Evolutionary conservation across 257 asterid species (phyloP), one percentile per base, ranked within the genome.

Genomic region (Eucommia ulmoides): DNA sequence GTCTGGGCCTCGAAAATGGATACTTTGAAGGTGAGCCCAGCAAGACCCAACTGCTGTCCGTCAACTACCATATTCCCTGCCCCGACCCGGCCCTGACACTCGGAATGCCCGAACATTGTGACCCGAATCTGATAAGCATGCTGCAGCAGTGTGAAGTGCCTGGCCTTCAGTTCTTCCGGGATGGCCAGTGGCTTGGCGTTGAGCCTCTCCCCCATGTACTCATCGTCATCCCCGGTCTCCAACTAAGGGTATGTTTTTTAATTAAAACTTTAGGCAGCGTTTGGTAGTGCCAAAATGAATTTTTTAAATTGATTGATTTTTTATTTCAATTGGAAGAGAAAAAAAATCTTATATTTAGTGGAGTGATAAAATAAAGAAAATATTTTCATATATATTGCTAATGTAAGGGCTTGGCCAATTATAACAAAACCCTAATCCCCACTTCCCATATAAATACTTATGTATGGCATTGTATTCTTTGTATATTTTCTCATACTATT

Each of bases 81-180:
- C 87, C 91, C 2, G 82, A 83, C 45, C 94, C 84, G 35, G 69
- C 61, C n/a, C 55, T 60, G 42, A 63, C 84, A 1, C 19, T 77
- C 24, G 94, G 84, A 19, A 8, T 71, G 63, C 63, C 73, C 10
- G 65, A 53, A 18, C 94, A 83, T 47, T 50, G 67, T 5, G 84
- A 83, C 49, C 92, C 80, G 18, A 69, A 72, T 65, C 69, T 80
- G 58, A 49, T 80, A 7, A 83, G 72, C 22, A 45, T 75, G 35
- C 18, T 80, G 53, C 71, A 56, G 23, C 88, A 83, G 59, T 61
- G 74, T 42, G 49, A 45, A 1, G 67, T 67, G 8, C 66, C 73
- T 17, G 94, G 92, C 7, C 84, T 83, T 54, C 84, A 83, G 52
- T 55, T 75, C 19, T 45, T 76, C 45, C 67, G 35, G 44, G 65